phyloP scores from a whole-genome alignment of 2,329 filamentous ascomycete species.

The Pseudogymnoascus sp. region DNA sequence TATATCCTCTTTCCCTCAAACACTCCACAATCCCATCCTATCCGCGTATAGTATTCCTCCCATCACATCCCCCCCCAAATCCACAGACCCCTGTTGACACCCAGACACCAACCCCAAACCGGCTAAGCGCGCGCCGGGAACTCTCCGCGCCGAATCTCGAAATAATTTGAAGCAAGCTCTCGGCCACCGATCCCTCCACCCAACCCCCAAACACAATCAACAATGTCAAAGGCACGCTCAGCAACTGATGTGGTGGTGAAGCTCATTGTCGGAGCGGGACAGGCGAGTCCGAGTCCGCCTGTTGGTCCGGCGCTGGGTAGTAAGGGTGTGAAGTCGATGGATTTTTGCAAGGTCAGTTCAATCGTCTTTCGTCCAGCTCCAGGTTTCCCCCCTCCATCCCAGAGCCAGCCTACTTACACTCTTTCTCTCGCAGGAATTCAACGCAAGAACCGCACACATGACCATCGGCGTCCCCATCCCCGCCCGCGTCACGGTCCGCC shows the following conservation, averaged over 20 bases:
- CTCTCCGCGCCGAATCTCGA: background rate
- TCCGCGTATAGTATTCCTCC: background rate
- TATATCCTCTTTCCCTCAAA: background rate
- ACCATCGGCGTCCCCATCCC: constrained; percentile 77
- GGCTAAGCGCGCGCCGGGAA: background rate
- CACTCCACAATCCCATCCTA: background rate
- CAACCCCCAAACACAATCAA: background rate
- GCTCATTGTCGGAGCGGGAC: constrained; percentile 92
- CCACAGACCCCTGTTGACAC: background rate
- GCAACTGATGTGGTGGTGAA: constrained; percentile 73
- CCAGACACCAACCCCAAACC: background rate
- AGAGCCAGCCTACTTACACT: background rate
- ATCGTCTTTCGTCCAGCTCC: background rate
- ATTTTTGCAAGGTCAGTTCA: constrained; percentile 84
- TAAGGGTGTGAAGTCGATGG: constrained; percentile 98
- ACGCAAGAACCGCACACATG: constrained; percentile 84
- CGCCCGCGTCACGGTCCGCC: constrained; percentile 81
- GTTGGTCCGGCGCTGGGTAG: constrained; percentile 93
- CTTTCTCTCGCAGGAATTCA: constrained; percentile 68
- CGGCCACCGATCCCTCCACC: background rate
- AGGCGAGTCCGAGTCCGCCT: constrained; percentile 88
- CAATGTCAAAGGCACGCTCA: constrained; percentile 29
- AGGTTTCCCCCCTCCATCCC: no score
- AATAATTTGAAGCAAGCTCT: background rate
- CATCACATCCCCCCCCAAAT: background rate